phyloP scores from a whole-genome alignment of 441 rosid species.

The Bruguiera hainesii region DNA sequence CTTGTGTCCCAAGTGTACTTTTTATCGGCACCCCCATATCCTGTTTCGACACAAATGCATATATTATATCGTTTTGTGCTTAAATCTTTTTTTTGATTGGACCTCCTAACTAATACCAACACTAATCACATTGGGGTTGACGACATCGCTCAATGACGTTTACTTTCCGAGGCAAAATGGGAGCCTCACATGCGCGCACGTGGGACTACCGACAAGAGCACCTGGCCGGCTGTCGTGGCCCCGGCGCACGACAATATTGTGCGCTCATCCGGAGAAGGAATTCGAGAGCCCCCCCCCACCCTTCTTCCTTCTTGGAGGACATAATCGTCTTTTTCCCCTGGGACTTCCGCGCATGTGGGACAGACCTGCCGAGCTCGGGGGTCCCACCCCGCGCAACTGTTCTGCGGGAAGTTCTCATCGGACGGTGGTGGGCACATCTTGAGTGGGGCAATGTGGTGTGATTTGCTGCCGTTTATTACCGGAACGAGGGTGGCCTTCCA shows the following conservation, averaged over 20 bases:
- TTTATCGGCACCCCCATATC: no score
- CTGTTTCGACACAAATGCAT: no score
- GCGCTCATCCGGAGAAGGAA: constrained; percentile 2
- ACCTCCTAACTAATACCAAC: not conserved
- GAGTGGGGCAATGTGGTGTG: not conserved
- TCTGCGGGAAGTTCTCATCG: not conserved
- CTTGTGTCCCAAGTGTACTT: no score
- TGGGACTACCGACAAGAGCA: constrained; percentile 32
- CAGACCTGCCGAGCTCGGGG: constrained; percentile 14
- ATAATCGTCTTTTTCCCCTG: not conserved
- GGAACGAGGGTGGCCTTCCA: not conserved
- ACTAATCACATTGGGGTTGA: constrained; percentile 19
- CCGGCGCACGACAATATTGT: constrained; percentile 25
- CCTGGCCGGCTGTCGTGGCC: constrained; percentile 50
- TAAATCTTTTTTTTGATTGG: not conserved
- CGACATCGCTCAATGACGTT: constrained; percentile 12
- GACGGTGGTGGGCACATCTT: not conserved
- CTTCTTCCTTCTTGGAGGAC: not conserved
- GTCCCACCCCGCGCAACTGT: not conserved
- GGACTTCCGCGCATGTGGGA: constrained; percentile 14
- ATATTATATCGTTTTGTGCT: not conserved
- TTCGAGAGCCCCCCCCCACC: not conserved
- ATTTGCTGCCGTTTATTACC: not conserved
- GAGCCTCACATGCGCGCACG: constrained; percentile 62
- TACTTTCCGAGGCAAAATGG: constrained; percentile 17